Conservation (phyloP, 1,284 basidiomycete genomes). For the Cutaneotrichosporon mucoides region DNA sequence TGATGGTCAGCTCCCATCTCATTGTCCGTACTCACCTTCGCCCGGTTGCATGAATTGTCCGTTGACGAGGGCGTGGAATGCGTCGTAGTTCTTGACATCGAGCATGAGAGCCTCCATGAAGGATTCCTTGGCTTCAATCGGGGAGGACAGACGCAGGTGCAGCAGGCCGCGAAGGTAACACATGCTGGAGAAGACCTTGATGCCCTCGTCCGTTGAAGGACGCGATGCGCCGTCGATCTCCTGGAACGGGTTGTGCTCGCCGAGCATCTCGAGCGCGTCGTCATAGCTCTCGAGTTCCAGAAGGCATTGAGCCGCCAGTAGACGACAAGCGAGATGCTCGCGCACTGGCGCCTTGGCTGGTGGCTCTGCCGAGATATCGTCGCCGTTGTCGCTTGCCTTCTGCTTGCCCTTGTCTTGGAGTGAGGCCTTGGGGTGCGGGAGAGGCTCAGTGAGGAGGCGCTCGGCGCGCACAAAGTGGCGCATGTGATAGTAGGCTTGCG, state of each 20-base stretch:
- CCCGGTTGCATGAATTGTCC: slow-evolving; percentile 90
- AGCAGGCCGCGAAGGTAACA: slow-evolving; percentile 88
- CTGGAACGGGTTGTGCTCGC: slow-evolving; percentile 81
- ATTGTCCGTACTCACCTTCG: slow-evolving; percentile 61
- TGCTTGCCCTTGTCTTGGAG: slow-evolving; percentile 16
- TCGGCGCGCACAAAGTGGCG: slow-evolving; percentile 94
- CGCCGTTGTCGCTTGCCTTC: slow-evolving; percentile 8
- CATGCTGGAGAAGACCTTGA: slow-evolving; percentile 95
- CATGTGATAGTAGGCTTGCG: slow-evolving; percentile 92
- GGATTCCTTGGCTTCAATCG: slow-evolving; percentile 81
- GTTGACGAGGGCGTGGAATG: slow-evolving; percentile 82
- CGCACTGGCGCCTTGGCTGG: slow-evolving; percentile 56
- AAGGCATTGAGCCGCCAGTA: slow-evolving; percentile 90
- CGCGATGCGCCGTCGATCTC: neutral
- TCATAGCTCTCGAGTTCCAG: slow-evolving; percentile 89
- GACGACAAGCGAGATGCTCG: slow-evolving; percentile 85
- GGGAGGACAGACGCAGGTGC: slow-evolving; percentile 87
- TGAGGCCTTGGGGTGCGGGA: slow-evolving; percentile 13
- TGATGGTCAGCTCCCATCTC: slow-evolving; percentile 38
- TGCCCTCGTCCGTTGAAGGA: slow-evolving; percentile 52
- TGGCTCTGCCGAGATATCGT: slow-evolving; percentile 4
- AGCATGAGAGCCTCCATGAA: slow-evolving; percentile 92
- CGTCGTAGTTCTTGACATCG: slow-evolving; percentile 97
- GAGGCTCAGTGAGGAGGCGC: slow-evolving; percentile 74
- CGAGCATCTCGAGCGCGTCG: slow-evolving; percentile 89